Evolutionary conservation across 352 stramenopile species (phyloP), one percentile per base, ranked within the genome.

Genomic region (Phytophthora sojae): DNA sequence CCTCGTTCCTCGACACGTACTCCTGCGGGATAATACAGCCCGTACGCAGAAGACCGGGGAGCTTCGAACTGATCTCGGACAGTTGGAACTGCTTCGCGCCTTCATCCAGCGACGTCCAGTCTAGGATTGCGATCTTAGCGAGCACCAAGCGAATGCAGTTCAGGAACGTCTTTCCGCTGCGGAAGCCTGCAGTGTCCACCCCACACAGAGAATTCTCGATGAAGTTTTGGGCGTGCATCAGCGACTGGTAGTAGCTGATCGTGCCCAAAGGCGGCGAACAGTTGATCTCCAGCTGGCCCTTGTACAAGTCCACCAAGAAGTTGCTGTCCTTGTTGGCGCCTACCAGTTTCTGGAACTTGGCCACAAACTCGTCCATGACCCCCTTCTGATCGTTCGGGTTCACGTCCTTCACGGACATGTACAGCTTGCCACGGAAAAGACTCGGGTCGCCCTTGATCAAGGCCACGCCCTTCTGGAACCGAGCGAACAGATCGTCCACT

Each of bases 391-490:
- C 87, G 61, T 93, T 90, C 3, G 83, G 79, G 45, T 94, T 93
- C n/a, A 92, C 83, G 21, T 94, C 85, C 56, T 93, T 93, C n/a
- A 92, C 83, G 5, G 80, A 84, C 83, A 92, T 89, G 68, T 83
- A 90, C 11, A 94, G 59, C n/a, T 83, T 87, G 0, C 85, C 85
- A 8, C 76, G 80, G 54, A 94, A 94, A 0, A 94, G 60, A 21
- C 64, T 70, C 4, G 78, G 45, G 30, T 91, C 86, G n/a, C 59
- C 71, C 64, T 93, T 92, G 37, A 93, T 82, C 55, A 94, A 62
- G 3, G 82, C 60, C 2, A 87, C 72, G 21, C 86, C 83, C 21
- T 90, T 90, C 59, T 95, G 88, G 39, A 94, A 94, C 7, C 75
- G 77, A 14, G 64, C 62, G 51, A 91, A 92, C 7, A 95, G 64